phyloP scores from a whole-genome alignment of 495 filamentous ascomycete genomes.

The Recurvomyces mirabilis region DNA sequence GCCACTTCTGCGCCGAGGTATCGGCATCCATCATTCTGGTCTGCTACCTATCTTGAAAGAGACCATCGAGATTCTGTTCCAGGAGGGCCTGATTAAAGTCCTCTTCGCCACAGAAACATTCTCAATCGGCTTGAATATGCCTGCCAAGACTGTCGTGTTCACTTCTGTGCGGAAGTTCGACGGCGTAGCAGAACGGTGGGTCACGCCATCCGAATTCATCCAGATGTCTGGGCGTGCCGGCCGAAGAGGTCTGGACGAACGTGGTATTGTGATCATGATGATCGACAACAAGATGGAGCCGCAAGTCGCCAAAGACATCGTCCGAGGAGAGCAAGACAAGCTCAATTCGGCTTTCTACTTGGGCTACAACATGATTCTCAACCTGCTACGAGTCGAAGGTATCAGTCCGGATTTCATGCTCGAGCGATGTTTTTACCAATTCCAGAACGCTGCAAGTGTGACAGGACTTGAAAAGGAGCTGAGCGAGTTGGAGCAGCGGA shows the following conservation, averaged over 20 bases:
- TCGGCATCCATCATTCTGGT: constrained; percentile 94
- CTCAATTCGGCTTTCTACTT: constrained; percentile 96
- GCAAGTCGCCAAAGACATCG: constrained; percentile 81
- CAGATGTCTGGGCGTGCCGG: constrained; percentile 98
- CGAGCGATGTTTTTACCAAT: constrained; percentile 92
- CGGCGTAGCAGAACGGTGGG: constrained; percentile 66
- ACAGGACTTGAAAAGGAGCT: constrained; percentile 72
- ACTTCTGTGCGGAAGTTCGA: constrained; percentile 93
- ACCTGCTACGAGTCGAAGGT: constrained; percentile 87
- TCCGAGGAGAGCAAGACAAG: constrained; percentile 89
- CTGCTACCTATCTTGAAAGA: constrained; percentile 94
- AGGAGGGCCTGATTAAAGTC: constrained; percentile 95
- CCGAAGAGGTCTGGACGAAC: constrained; percentile 90
- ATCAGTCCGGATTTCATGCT: constrained; percentile 97
- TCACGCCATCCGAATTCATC: constrained; percentile 92
- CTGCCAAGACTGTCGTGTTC: constrained; percentile 96
- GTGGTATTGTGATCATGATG: constrained; percentile 99
- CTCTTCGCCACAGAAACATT: constrained; percentile 97
- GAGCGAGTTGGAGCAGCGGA: constrained; percentile 57
- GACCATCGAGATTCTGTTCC: constrained; percentile 97
- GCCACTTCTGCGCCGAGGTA: constrained; percentile 78
- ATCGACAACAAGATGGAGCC: constrained; percentile 94
- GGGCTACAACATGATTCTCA: constrained; percentile 99
- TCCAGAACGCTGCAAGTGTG: constrained; percentile 84
- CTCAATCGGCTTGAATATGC: constrained; percentile 98